phyloP scores from a whole-genome alignment of 139 green algal genomes.

The Chlamydomonas sp. region DNA sequence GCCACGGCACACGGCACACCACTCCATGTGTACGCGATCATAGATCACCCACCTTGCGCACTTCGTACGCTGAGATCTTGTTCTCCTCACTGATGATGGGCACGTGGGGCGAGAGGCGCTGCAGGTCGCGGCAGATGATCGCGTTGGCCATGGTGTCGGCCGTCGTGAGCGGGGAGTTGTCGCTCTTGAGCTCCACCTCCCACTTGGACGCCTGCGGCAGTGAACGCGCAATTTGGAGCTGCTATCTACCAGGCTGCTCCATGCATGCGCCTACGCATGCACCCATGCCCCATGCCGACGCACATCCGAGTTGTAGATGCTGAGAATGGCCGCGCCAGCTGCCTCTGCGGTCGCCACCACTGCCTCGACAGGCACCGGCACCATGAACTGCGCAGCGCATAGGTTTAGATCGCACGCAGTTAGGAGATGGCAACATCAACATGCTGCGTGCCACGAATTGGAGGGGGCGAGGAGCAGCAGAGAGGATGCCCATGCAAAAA shows the following conservation, averaged over 20 bases:
- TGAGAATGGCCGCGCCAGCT: constrained; percentile 60
- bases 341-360: constrained; percentile 54
- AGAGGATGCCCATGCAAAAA: no score
- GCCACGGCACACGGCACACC: background rate
- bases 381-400: no score
- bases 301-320: constrained; percentile 64
- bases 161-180: constrained; percentile 65
- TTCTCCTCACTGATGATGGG: constrained; percentile 86
- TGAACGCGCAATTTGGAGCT: no score
- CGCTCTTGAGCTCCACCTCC: constrained; percentile 66
- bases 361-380: constrained; percentile 33
- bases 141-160: constrained; percentile 69
- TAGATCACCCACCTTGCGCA: constrained; percentile 46
- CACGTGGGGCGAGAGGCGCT: constrained; percentile 59
- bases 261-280: no score
- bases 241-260: no score
- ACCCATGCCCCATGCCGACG: no score
- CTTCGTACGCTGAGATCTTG: constrained; percentile 43
- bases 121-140: constrained; percentile 60
- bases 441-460: no score
- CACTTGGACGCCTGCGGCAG: constrained; percentile 25
- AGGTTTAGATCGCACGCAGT: no score
- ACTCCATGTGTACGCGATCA: background rate
- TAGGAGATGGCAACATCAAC: no score
- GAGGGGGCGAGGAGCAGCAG: no score